Evolutionary conservation across 2,329 filamentous ascomycete genomes (phyloP).

Genomic region (Arthroderma sp.): DNA sequence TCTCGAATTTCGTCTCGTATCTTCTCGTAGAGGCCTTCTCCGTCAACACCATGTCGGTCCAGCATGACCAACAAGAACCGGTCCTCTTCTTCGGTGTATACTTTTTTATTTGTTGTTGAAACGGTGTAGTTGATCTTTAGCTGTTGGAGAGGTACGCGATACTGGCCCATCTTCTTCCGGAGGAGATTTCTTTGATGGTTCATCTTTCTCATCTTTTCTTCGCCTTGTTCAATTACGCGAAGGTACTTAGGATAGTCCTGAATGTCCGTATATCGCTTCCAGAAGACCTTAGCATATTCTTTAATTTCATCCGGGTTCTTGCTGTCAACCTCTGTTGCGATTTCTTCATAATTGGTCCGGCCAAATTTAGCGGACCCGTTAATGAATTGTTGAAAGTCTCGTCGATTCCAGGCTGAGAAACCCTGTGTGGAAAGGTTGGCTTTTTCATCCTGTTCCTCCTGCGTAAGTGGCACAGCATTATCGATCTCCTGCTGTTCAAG

Average conservation of each 20-base stretch:
- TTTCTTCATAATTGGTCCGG: conserved; percentile 69
- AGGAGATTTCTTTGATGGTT: conserved; percentile 89
- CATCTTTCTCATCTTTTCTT: conserved; percentile 76
- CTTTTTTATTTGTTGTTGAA: conserved; percentile 98
- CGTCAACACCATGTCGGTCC: conserved; percentile 83
- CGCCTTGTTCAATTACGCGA: conserved; percentile 78
- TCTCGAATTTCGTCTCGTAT: conserved; percentile 97
- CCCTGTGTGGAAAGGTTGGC: conserved; percentile 67
- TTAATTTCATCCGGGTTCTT: conserved; percentile 78
- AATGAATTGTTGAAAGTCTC: conserved; percentile 96
- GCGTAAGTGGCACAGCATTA: conserved; percentile 72
- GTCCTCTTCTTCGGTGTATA: conserved; percentile 97
- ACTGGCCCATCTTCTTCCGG: conserved; percentile 88
- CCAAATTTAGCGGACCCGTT: conserved; percentile 91
- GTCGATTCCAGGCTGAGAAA: conserved; percentile 88
- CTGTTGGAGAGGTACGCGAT: conserved; percentile 93
- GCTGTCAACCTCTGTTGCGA: conserved; percentile 80
- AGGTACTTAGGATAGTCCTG: conserved; percentile 80
- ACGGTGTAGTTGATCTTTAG: conserved; percentile 98
- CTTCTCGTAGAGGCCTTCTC: conserved; percentile 76
- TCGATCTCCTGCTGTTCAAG: conserved; percentile 88
- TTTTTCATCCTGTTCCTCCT: conserved; percentile 82
- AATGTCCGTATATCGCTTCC: conserved; percentile 87
- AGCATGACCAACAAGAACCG: conserved; percentile 87
- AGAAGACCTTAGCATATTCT: conserved; percentile 87